Conservation (phyloP, 768 basidiomycete genomes). For the Chlorophyllum brunneum region DNA sequence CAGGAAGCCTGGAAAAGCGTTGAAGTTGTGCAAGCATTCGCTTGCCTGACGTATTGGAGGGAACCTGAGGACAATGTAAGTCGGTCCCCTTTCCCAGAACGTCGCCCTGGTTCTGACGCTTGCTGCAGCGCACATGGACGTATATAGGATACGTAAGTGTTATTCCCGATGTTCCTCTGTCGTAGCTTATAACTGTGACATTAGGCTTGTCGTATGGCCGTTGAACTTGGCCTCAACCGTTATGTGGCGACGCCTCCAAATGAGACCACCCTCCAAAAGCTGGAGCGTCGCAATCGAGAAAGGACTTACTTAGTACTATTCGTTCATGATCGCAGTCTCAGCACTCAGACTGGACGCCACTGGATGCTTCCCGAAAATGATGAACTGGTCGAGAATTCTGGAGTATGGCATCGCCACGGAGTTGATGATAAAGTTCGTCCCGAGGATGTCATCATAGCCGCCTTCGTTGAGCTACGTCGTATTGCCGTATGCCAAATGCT, state of each 20-base stretch:
- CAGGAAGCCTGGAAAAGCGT: conserved; percentile 75
- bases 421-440: conserved; percentile 50
- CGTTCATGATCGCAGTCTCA: conserved; percentile 81
- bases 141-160: conserved; percentile 78
- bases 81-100: conserved; percentile 13
- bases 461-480: conserved; percentile 72
- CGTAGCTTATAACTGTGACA: not conserved
- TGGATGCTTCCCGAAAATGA: conserved; percentile 87
- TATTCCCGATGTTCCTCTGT: conserved; percentile 12
- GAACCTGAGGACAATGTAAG: conserved; percentile 80
- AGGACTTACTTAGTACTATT: conserved; percentile 84
- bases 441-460: conserved; percentile 78
- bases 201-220: conserved; percentile 84
- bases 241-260: conserved; percentile 49
- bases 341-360: conserved; percentile 80
- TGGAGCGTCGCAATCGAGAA: conserved; percentile 81
- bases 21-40: conserved; percentile 86
- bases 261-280: conserved; percentile 62
- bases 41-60: conserved; percentile 87
- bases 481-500: conserved; percentile 59
- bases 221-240: conserved; percentile 78
- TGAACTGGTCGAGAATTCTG: conserved; percentile 67
- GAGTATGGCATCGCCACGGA: conserved; percentile 66
- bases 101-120: conserved; percentile 18
- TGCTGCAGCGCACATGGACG: conserved; percentile 71